phyloP scores from a whole-genome alignment of 1,284 basidiomycete species.

The Ganoderma meredithae region DNA sequence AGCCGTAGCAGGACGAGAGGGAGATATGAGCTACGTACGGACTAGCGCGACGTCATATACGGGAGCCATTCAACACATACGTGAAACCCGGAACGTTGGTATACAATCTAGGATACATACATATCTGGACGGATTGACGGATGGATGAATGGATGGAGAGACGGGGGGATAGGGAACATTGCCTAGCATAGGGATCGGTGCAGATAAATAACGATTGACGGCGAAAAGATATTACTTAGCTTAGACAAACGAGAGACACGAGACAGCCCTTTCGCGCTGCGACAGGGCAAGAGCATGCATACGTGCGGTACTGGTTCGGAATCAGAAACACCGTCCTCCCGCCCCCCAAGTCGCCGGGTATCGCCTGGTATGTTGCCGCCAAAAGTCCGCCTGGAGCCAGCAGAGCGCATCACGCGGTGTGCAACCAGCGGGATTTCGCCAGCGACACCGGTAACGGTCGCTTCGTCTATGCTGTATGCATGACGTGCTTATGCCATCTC shows the following conservation, averaged over 20 bases:
- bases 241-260: neutral
- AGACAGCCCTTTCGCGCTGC: constrained; percentile 1
- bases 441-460: neutral
- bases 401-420: neutral
- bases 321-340: neutral
- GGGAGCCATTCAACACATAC: constrained; percentile 9
- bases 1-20: neutral
- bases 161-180: neutral
- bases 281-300: neutral
- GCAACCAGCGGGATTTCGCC: neutral
- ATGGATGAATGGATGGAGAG: neutral
- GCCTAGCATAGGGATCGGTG: constrained; percentile 8
- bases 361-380: neutral
- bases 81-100: constrained; percentile 9
- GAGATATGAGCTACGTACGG: neutral
- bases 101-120: constrained; percentile 18
- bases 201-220: constrained; percentile 3
- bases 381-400: neutral
- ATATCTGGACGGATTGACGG: constrained; percentile 5
- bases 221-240: neutral
- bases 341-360: neutral
- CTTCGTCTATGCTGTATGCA: constrained; percentile 7
- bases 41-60: neutral
- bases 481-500: constrained; percentile 9
- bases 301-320: neutral